Conservation (phyloP, 345 rosid species). For the Abelmoschus esculentus region DNA sequence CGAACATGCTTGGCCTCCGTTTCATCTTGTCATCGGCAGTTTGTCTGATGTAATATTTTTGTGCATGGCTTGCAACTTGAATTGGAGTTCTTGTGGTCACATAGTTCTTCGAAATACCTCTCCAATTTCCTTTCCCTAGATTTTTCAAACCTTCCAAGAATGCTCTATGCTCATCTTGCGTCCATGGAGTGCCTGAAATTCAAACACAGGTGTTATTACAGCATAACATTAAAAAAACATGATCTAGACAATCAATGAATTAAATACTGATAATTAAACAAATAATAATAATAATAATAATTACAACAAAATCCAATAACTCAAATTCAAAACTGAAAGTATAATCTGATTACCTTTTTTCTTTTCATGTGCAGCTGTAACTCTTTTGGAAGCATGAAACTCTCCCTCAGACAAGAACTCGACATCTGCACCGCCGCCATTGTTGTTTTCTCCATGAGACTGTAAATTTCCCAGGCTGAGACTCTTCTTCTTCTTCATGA, state of each 20-base stretch:
- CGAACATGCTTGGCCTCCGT: neutral
- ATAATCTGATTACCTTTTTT: conserved; percentile 14
- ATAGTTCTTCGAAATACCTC: neutral
- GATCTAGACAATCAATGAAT: no score
- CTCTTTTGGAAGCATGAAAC: neutral
- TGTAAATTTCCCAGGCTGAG: conserved; percentile 38
- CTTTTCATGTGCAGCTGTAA: conserved; percentile 14
- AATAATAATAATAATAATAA: no score
- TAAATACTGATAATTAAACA: no score
- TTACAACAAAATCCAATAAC: no score
- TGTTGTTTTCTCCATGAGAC: conserved; percentile 13
- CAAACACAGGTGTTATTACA: no score
- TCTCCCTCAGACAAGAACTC: conserved; percentile 46
- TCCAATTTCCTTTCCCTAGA: neutral
- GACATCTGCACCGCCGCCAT: conserved; percentile 4
- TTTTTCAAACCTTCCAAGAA: neutral
- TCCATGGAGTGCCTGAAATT: neutral
- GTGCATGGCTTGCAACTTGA: neutral
- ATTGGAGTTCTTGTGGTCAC: neutral
- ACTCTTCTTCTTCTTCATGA: conserved; percentile 24
- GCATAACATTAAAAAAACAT: no score
- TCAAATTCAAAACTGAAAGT: no score
- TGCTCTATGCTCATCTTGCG: neutral
- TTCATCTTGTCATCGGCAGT: neutral
- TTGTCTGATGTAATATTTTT: neutral